Base-by-base conservation (phyloP, 768 basidiomycete genomes). In the Trametes elegans region DNA sequence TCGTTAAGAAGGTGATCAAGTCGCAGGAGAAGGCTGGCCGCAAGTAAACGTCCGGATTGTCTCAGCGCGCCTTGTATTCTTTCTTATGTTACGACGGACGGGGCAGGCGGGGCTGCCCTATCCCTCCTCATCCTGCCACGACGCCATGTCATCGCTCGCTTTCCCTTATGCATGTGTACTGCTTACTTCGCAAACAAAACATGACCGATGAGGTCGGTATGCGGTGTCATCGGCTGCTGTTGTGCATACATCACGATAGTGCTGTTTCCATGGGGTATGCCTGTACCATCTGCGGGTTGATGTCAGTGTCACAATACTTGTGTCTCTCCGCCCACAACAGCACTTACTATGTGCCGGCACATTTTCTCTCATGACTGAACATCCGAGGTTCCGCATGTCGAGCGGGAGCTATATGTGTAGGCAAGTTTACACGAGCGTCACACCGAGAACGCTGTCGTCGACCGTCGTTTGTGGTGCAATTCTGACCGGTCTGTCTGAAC, bases 1-100 rank as follows among this genome's bases (percentile, higher is more conserved):
- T 99, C 66, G 97, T 99, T 70, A 99, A 99, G 87, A 88, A 84
- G 77, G 96, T 98, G 65, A 94, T 98, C 82, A 97, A 97, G 81
- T 87, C 88, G 69, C 92, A 91, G 74, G 76, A 83, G 72, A 80
- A 73, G 64, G 52, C 57, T 24, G 66, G 62, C 34, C 66, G 67
- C 63, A 68, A 68, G 64, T 68, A 65, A 53, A 53, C 47, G 43
- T 49, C 29, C 19, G 29, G 41, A 45, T 18, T 36, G 41, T 43
- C 21, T 41, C 32, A 54, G 42, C 42, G 42, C 40, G 51, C 44
- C 35, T 54, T 54, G 51, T 57, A 53, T 58, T 51, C 53, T 54
- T n/a, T n/a, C 35, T 39, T 55, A 47, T 55, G 38, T 39, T 53
- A 59, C 48, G 52, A 53, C 57, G 47, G 40, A 49, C 42, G 21